phyloP scores from a whole-genome alignment of 2,329 filamentous ascomycete genomes.

The Nemania abortiva region DNA sequence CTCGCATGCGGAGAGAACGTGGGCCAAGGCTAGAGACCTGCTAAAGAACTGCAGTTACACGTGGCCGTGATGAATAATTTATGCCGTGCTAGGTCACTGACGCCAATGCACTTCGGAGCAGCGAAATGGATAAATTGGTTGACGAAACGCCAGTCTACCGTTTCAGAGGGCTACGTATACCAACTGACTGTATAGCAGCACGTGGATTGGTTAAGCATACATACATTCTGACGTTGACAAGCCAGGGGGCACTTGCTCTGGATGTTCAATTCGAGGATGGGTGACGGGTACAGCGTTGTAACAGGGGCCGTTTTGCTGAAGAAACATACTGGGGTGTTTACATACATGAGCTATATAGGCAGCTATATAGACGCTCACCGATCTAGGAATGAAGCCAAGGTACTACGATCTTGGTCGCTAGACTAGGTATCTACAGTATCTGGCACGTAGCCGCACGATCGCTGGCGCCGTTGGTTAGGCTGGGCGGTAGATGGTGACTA shows the following conservation, averaged over 20 bases:
- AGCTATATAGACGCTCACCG: not conserved
- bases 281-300: not conserved
- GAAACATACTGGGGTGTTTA: conserved; percentile 11
- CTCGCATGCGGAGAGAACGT: conserved; percentile 13
- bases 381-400: conserved; percentile 1
- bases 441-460: conserved; percentile 15
- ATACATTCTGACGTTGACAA: not conserved
- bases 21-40: not conserved
- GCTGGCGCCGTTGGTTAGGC: conserved; percentile 15
- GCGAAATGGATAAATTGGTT: not conserved
- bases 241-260: not conserved
- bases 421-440: conserved; percentile 11
- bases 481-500: not conserved
- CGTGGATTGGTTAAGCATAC: not conserved
- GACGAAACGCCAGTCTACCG: not conserved
- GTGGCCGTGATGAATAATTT: conserved; percentile 14
- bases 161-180: not conserved
- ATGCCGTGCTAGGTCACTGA: not conserved
- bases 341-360: conserved; percentile 11
- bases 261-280: not conserved
- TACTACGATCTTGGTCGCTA: conserved; percentile 23
- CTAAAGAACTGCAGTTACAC: conserved; percentile 12
- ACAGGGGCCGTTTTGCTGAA: not conserved
- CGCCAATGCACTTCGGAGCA: not conserved
- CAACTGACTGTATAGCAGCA: not conserved